Evolutionary conservation across 768 basidiomycete genomes (phyloP).

Genomic region (Pisolithus sp.): DNA sequence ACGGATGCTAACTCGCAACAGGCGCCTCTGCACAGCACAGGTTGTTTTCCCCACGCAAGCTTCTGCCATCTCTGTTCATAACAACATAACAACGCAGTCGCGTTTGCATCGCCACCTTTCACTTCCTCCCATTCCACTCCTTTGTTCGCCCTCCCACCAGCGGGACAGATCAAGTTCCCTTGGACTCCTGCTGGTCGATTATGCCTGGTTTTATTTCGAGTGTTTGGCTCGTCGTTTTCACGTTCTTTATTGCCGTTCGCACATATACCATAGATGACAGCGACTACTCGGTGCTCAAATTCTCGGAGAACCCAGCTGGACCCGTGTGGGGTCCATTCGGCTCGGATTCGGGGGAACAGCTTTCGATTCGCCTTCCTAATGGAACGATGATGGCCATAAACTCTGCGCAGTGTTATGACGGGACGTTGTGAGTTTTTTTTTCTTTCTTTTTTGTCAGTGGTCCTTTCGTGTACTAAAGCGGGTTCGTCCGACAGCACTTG

Average conservation of each 20-base stretch:
- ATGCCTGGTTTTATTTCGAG: conserved; percentile 6
- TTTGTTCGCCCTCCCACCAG: neutral
- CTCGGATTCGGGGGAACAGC: conserved; percentile 14
- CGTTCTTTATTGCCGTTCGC: conserved; percentile 4
- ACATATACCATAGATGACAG: conserved; percentile 24
- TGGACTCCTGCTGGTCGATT: neutral
- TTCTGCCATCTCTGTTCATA: too few relatives aligned
- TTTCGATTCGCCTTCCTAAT: conserved; percentile 18
- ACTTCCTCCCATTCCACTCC: neutral
- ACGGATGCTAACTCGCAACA: too few relatives aligned
- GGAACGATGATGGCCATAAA: conserved; percentile 20
- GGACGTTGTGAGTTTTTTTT: conserved; percentile 17
- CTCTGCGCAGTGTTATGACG: conserved; percentile 17
- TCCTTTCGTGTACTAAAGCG: neutral
- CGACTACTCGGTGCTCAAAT: conserved; percentile 19
- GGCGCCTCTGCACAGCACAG: too few relatives aligned
- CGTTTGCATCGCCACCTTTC: too few relatives aligned
- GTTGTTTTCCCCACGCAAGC: too few relatives aligned
- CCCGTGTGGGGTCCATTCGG: conserved; percentile 23
- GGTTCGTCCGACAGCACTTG: conserved; percentile 15
- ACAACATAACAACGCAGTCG: too few relatives aligned
- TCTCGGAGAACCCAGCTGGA: conserved; percentile 22
- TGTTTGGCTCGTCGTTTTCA: conserved; percentile 1
- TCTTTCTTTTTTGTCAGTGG: too few relatives aligned
- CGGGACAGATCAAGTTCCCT: neutral